Percentiles rank a stretch among this genome's conserved stretches.
Conservation (phyloP, 2,329 filamentous ascomycete genomes). For the Didymella lethalis region DNA sequence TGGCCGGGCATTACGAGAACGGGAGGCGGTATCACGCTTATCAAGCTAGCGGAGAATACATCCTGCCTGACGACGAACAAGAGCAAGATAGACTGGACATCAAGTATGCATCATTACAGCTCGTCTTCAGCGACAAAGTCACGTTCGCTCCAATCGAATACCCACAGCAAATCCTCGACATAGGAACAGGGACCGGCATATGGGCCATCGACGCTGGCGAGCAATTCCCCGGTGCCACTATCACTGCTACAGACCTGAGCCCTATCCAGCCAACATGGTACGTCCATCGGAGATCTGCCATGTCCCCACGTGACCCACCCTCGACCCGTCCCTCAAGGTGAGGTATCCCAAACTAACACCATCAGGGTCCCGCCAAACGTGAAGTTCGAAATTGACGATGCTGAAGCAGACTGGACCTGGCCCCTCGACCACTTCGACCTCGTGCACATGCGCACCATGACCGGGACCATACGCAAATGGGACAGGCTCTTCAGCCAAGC, state of each 20-base stretch:
- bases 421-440: slow-evolving; percentile 63
- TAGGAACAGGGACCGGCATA: slow-evolving; percentile 44
- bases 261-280: slow-evolving; percentile 46
- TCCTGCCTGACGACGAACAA: slow-evolving; percentile 38
- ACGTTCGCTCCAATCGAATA: slow-evolving; percentile 38
- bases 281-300: not conserved
- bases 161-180: slow-evolving; percentile 41
- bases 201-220: slow-evolving; percentile 49
- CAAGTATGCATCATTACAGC: slow-evolving; percentile 36
- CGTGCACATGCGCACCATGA: slow-evolving; percentile 62
- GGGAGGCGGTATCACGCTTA: slow-evolving; percentile 39
- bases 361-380: slow-evolving; percentile 36
- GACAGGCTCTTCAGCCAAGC: slow-evolving; percentile 58
- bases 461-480: slow-evolving; percentile 63
- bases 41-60: slow-evolving; percentile 28
- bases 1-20: slow-evolving; percentile 41
- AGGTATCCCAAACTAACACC: not conserved
- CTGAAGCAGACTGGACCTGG: slow-evolving; percentile 41
- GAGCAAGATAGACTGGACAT: slow-evolving; percentile 36
- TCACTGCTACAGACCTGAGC: slow-evolving; percentile 45
- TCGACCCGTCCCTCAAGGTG: not conserved
- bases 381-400: slow-evolving; percentile 43
- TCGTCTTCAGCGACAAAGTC: slow-evolving; percentile 39
- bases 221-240: slow-evolving; percentile 31
- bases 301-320: not conserved